Percentiles rank a stretch among this genome's conserved stretches.
These are phyloP conservation scores for Aspergillus carbonarius DNA, from an alignment of 2,329 filamentous ascomycete species.

Conservation along the genomic window DNA sequence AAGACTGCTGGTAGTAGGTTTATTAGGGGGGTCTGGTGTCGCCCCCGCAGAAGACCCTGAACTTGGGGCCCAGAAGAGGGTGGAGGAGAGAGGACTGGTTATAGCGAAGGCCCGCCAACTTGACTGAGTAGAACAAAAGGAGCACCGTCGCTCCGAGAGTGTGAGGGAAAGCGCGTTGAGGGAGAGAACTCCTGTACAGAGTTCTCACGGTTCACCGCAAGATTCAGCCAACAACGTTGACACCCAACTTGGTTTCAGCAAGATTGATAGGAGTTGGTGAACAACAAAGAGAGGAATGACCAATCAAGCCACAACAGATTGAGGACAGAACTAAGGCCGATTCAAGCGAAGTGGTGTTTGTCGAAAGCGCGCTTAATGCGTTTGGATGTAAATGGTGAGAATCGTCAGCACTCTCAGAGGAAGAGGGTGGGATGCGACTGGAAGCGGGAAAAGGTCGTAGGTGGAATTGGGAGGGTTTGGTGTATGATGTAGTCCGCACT, in stretches of 20 bases:
- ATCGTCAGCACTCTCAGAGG: slow-evolving; percentile 2
- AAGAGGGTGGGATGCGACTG: neutral
- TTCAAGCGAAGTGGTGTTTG: neutral
- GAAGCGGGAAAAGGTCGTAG: slow-evolving; percentile 2
- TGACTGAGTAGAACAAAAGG: slow-evolving; percentile 62
- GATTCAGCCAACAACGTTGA: slow-evolving; percentile 14
- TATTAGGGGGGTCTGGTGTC: slow-evolving; percentile 98
- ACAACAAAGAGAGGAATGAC: neutral
- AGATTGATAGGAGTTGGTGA: neutral
- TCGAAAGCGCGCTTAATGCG: neutral
- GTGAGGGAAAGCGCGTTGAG: slow-evolving; percentile 19
- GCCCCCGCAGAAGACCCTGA: slow-evolving; percentile 94
- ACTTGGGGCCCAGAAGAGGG: slow-evolving; percentile 88
- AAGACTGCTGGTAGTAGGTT: slow-evolving; percentile 39
- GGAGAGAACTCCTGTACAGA: slow-evolving; percentile 13
- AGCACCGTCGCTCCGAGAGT: slow-evolving; percentile 45
- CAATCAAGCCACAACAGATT: neutral
- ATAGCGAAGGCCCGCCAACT: slow-evolving; percentile 86
- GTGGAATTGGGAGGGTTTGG: neutral
- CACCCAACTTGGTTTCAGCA: neutral
- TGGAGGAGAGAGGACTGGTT: slow-evolving; percentile 71
- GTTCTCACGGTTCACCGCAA: slow-evolving; percentile 17
- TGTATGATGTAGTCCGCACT: slow-evolving; percentile 7
- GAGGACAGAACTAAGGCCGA: neutral
- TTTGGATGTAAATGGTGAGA: slow-evolving; percentile 7